Conservation (phyloP, 2,329 filamentous ascomycete genomes). For the Fusarium sp. region DNA sequence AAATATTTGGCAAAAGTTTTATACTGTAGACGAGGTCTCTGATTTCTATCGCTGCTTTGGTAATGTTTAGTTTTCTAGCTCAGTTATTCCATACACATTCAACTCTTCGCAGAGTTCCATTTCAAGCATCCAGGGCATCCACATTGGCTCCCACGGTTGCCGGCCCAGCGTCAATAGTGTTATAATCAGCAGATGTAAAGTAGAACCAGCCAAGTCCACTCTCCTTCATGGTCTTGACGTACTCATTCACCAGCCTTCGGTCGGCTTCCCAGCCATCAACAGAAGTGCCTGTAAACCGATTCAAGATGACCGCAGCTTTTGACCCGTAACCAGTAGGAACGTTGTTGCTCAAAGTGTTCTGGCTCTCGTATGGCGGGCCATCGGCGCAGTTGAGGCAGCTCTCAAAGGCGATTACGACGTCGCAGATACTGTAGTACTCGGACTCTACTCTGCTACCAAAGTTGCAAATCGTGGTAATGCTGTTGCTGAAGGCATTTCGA, state of each 20-base stretch:
- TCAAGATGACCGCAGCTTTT: conserved; percentile 32
- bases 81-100: not conserved
- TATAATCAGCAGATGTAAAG: conserved; percentile 9
- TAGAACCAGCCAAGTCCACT: conserved; percentile 13
- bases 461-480: conserved; percentile 38
- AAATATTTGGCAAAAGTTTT: too few species aligned
- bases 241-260: not conserved
- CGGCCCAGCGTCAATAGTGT: not conserved
- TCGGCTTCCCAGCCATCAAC: conserved; percentile 14
- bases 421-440: conserved; percentile 39
- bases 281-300: conserved; percentile 28
- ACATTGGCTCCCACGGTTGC: conserved; percentile 1
- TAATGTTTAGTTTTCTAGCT: too few species aligned
- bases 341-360: conserved; percentile 27
- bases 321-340: conserved; percentile 10
- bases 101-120: not conserved
- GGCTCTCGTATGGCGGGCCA: conserved; percentile 28
- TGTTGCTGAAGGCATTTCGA: conserved; percentile 1
- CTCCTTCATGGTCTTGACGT: conserved; percentile 2
- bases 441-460: conserved; percentile 28
- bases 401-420: conserved; percentile 42
- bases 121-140: not conserved
- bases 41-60: too few species aligned
- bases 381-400: conserved; percentile 37
- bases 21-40: too few species aligned